phyloP scores from a whole-genome alignment of 1,284 basidiomycete species.

The Tilletia indica region DNA sequence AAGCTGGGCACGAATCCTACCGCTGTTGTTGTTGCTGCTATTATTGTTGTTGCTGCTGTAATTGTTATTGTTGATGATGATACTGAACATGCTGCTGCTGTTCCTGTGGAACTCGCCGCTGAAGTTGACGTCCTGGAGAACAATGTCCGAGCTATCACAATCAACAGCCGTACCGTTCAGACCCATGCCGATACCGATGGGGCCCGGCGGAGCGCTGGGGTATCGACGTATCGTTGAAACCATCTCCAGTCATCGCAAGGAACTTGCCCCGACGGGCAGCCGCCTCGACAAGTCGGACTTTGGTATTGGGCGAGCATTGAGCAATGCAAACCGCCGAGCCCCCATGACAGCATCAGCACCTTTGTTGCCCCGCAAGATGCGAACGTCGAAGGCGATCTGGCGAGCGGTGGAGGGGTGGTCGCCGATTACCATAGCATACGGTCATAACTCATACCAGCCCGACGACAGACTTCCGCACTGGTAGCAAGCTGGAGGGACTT shows the following conservation, averaged over 20 bases:
- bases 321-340: slow-evolving; percentile 44
- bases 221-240: slow-evolving; percentile 66
- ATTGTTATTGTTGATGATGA: neutral
- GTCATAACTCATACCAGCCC: slow-evolving; percentile 46
- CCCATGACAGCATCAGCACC: slow-evolving; percentile 37
- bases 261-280: slow-evolving; percentile 42
- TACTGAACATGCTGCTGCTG: neutral
- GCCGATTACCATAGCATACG: slow-evolving; percentile 49
- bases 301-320: slow-evolving; percentile 48
- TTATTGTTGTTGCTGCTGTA: neutral
- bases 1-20: neutral
- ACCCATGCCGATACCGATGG: slow-evolving; percentile 67
- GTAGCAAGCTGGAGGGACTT: slow-evolving; percentile 24
- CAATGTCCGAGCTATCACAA: slow-evolving; percentile 59
- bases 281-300: too few species aligned
- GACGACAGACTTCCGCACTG: slow-evolving; percentile 43
- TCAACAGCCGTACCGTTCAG: slow-evolving; percentile 69
- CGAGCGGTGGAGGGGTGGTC: slow-evolving; percentile 46
- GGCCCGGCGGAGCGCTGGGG: slow-evolving; percentile 63
- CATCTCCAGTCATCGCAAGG: slow-evolving; percentile 56
- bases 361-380: slow-evolving; percentile 35
- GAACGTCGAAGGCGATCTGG: slow-evolving; percentile 44
- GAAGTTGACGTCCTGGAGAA: slow-evolving; percentile 50
- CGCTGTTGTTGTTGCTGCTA: slow-evolving; percentile 7
- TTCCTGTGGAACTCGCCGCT: slow-evolving; percentile 27